Evolutionary conservation across 176 grass and related monocot genomes (phyloP).

Genomic region (Eleusine indica): DNA sequence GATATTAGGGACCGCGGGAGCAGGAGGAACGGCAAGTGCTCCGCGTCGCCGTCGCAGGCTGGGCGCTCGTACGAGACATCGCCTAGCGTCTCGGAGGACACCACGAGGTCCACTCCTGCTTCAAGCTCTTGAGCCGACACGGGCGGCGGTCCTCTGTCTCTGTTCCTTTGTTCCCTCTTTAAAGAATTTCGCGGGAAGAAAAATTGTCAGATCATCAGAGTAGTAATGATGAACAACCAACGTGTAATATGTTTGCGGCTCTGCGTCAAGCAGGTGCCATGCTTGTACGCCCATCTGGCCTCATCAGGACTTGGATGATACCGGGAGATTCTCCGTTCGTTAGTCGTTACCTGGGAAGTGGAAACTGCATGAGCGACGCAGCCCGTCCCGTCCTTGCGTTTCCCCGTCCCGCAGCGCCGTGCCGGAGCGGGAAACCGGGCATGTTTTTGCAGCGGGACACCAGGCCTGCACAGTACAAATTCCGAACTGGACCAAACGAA

Average conservation of each 20-base stretch:
- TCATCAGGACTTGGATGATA: neutral
- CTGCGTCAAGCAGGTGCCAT: neutral
- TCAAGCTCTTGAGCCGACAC: conserved; percentile 49
- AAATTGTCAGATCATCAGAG: neutral
- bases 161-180: neutral
- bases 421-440: neutral
- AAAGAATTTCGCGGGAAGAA: neutral
- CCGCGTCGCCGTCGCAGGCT: conserved; percentile 61
- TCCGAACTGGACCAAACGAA: neutral
- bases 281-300: neutral
- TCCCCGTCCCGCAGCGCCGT: neutral
- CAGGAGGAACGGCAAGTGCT: conserved; percentile 59
- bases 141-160: neutral
- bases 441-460: neutral
- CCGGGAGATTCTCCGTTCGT: neutral
- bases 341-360: neutral
- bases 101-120: conserved; percentile 47
- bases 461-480: no score
- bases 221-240: neutral
- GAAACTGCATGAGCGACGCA: no score
- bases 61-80: conserved; percentile 61
- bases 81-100: conserved; percentile 63
- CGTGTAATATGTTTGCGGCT: no score
- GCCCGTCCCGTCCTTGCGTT: neutral
- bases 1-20: conserved; percentile 89